Base-by-base conservation (phyloP, 1,284 basidiomycete species). In the Volvariella volvacea region DNA sequence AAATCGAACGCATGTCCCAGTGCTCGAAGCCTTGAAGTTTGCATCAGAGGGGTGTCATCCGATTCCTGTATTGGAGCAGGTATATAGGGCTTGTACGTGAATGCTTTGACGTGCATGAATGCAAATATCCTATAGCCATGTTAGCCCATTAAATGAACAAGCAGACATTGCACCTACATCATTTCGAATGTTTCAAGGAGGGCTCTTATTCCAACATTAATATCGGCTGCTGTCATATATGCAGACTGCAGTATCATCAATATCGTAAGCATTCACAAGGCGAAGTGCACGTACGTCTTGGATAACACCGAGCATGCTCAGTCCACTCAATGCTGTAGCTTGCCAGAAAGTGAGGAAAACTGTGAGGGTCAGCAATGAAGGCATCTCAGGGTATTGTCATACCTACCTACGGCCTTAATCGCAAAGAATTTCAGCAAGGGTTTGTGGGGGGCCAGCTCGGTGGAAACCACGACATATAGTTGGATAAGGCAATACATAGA, bases 311-410 rank as follows among this genome's bases (percentile, higher is more conserved):
- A 83, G 67, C 61, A 74, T 68, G 32, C 70, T 73, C n/a, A 88
- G 70, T 3, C 79, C 50, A 2, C 77, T 76, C 14, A 88, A 68
- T 34, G 78, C 66, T 0, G 76, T 78, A 7, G 79, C 75, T 60
- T 88, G 86, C 87, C 86, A 89, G 56, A 90, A 89, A 10, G 83
- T 87, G 31, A 89, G 66, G 57, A 89, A 88, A 0, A 88, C 84
- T 78, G 51, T 16, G 36, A 19, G 32, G 2, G 9, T 42, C 20
- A 45, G 22, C 22, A 25, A 22, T 22, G 19, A 21, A 15, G n/a
- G 31, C 22, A 38, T 36, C 17, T 44, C 40, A 43, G 17, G 10
- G 15, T 14, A 7, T 10, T 4, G 16, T 16, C 36, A 14, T 17
- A 61, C 76, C 45, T 40, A 80, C 80, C 80, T 46, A 87, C 80